phyloP scores from a whole-genome alignment of 768 basidiomycete genomes.

The Clathrus columnatus region DNA sequence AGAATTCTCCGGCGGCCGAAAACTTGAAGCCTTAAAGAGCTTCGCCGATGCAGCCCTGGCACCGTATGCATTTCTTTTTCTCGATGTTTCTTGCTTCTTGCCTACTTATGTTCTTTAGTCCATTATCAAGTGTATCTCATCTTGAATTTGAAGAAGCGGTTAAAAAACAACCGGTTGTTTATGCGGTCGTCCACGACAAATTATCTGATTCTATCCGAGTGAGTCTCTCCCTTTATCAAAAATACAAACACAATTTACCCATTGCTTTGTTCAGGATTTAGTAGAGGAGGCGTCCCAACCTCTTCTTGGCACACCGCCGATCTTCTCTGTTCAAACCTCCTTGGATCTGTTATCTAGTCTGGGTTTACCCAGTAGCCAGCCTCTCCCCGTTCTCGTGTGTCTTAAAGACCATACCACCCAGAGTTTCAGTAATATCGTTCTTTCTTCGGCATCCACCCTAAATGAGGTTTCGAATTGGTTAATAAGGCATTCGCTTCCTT shows the following conservation, averaged over 20 bases:
- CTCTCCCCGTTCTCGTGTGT: conserved; percentile 58
- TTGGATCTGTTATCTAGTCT: conserved; percentile 25
- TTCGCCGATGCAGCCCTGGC: conserved; percentile 72
- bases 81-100: conserved; percentile 1
- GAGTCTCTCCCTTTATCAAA: conserved; percentile 15
- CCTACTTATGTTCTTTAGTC: conserved; percentile 19
- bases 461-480: conserved; percentile 49
- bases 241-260: too few species aligned
- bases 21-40: conserved; percentile 55
- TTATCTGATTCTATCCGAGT: conserved; percentile 27
- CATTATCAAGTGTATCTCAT: conserved; percentile 29
- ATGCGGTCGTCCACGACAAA: conserved; percentile 45
- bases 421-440: background rate
- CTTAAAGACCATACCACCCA: conserved; percentile 41
- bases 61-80: conserved; percentile 40
- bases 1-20: conserved; percentile 71
- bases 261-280: conserved; percentile 28
- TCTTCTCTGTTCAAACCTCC: conserved; percentile 33
- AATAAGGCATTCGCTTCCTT: conserved; percentile 61
- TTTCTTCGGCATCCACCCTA: conserved; percentile 13
- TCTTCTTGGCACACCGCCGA: conserved; percentile 38
- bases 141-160: conserved; percentile 36
- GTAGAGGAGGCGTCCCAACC: conserved; percentile 50
- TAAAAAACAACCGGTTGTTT: conserved; percentile 42
- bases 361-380: conserved; percentile 14